These are phyloP conservation scores for Parasitella parasitica DNA, from an alignment of 371 early-diverging fungal genomes.

Conservation along the genomic window DNA sequence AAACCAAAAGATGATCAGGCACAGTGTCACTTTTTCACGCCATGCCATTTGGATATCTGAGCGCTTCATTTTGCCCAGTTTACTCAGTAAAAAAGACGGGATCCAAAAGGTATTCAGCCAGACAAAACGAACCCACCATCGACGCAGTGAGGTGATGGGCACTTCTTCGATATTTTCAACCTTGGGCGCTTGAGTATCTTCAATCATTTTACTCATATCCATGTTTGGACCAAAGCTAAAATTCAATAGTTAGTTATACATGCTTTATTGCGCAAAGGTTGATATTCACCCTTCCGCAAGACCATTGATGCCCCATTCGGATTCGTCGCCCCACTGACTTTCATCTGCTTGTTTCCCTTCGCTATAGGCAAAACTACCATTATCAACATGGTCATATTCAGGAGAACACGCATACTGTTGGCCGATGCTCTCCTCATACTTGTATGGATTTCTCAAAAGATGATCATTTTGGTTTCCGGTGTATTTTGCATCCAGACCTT, in stretches of 20 bases:
- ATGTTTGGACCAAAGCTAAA: slow-evolving; percentile 40
- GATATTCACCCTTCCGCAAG: slow-evolving; percentile 33
- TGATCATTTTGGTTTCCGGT: not conserved
- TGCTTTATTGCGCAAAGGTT: not conserved
- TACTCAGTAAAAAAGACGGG: slow-evolving; percentile 57
- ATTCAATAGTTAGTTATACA: not conserved
- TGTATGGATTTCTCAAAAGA: not conserved
- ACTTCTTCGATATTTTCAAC: slow-evolving; percentile 52
- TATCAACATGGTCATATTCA: not conserved
- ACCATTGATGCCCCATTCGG: slow-evolving; percentile 38
- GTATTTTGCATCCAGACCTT: too few species aligned
- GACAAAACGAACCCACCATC: slow-evolving; percentile 80
- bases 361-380: slow-evolving; percentile 26
- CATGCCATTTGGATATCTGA: slow-evolving; percentile 88
- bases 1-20: slow-evolving; percentile 76
- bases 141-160: slow-evolving; percentile 49
- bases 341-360: slow-evolving; percentile 32
- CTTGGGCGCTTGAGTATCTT: slow-evolving; percentile 29
- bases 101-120: slow-evolving; percentile 88
- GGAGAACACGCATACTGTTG: slow-evolving; percentile 3
- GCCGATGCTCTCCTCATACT: not conserved
- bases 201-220: slow-evolving; percentile 45
- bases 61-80: slow-evolving; percentile 70
- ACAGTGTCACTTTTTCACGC: slow-evolving; percentile 93
- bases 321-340: slow-evolving; percentile 43